Evolutionary conservation across 1,284 basidiomycete genomes (phyloP), one percentile per base, ranked within the genome.

Genomic region (Apiotrichum veenhuisii): DNA sequence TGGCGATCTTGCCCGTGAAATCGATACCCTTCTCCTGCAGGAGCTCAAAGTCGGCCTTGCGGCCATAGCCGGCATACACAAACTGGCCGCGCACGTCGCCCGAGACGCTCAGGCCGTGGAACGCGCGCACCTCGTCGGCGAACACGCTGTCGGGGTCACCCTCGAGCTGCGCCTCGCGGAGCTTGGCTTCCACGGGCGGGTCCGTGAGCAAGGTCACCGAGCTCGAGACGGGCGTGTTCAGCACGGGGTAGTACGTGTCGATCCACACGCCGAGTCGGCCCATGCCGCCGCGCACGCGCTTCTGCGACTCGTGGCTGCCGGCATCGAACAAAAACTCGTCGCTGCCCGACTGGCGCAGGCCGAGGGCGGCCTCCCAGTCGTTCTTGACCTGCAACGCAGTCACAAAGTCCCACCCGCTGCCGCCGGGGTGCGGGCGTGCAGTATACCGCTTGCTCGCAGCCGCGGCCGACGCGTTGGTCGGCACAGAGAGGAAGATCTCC

Each of bases 1-100:
- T 80, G n/a, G 87, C 87, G 57, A 97, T 86, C 68, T 88, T 89
- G 54, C 86, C 91, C 0, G 81, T 86, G 54, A 95, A 79, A 67
- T 91, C 81, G 46, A 85, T 81, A 8, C 91, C 90, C 59, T 78
- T 69, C 27, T 73, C 74, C 38, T 82, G 77, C 10, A 89, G 81
- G 27, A 81, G 76, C 36, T 85, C 86, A 66, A 87, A 91, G 71
- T 93, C 90, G 67, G 85, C 82, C 74, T 88, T 87, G 5, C 79
- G 79, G 1, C 92, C 91, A 61, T 91, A 90, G 61, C 89, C 87
- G 0, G 84, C 93, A 65, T 91, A 93, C 15, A 96, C 81, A 23
- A 92, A 79, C 67, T 83, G 80, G 1, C 88, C 91, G 3, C 64
- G 72, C n/a, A 77, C 75, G 57, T 78, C 67, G 18, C 77, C 77